Evolutionary conservation across 768 basidiomycete species (phyloP), one percentile per base, ranked within the genome.

Genomic region (Suillus lakei): DNA sequence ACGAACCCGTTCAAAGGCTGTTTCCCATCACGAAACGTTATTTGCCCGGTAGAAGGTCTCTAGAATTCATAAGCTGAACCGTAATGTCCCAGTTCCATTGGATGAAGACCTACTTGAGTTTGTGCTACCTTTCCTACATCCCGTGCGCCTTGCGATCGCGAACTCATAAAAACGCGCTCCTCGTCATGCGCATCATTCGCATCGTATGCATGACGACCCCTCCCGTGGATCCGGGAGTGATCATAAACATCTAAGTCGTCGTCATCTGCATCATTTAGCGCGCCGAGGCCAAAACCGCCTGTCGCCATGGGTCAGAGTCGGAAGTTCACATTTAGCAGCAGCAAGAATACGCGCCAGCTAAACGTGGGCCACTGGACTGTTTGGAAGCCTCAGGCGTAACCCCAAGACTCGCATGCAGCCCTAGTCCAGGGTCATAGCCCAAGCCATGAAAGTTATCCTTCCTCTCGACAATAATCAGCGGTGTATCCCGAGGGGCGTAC

Each of bases 241-340:
- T 94, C 93, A 69, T 96, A 96, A 5, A 95, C 82, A 69, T 96
- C 94, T 39, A 93, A 61, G 72, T 96, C 96, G 73, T 98, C 96
- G 55, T 96, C 94, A 58, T 98, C 96, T 2, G 94, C 96, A 62
- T 98, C 96, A 72, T 97, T 98, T 21, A 95, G 77, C 1, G 92
- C 93, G 6, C 95, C 94, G 21, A 96, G 81, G 43, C 95, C 95
- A 71, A 96, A 97, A 1, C 94, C 95, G 73, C 90, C 92, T 92
- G 62, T 15, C 50, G 66, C 51, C 64, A 48, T 59, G 23, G 9
- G n/a, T 65, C 26, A 71, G 67, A 3, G 15, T 50, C 16, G 54
- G n/a, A 16, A 60, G 30, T 3, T 21, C 39, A 4, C 46, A 30
- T 18, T 54, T 30, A 34, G 12, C 32, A 30, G 55, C 68, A 44